phyloP scores from a whole-genome alignment of 345 rosid species.

The Lagerstroemia speciosa region DNA sequence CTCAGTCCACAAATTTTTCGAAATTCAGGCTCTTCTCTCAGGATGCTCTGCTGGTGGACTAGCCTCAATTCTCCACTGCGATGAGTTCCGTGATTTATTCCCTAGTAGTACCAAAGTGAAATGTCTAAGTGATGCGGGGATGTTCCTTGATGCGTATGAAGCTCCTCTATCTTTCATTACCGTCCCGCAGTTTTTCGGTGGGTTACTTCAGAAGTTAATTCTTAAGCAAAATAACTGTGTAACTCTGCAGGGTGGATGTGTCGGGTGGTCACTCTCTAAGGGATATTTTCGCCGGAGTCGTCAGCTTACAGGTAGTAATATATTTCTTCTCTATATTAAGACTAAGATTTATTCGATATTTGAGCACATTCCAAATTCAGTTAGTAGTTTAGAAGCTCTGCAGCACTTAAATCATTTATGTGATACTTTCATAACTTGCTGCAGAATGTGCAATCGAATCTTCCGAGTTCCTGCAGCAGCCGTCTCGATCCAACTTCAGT shows the following conservation, averaged over 20 bases:
- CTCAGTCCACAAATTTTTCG: background rate
- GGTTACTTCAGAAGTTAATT: background rate
- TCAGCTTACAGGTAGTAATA: slow-evolving; percentile 57
- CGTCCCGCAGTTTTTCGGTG: background rate
- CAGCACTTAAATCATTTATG: background rate
- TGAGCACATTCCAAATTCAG: background rate
- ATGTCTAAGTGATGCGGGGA: slow-evolving; percentile 89
- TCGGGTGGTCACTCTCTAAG: slow-evolving; percentile 71
- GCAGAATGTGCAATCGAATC: slow-evolving; percentile 56
- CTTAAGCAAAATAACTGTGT: background rate
- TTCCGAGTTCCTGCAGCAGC: slow-evolving; percentile 62
- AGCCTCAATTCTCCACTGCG: slow-evolving; percentile 81
- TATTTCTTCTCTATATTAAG: background rate
- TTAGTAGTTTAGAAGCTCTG: background rate
- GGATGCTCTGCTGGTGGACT: slow-evolving; percentile 96
- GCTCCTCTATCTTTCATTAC: slow-evolving; percentile 8
- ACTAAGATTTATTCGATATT: background rate
- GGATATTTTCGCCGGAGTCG: slow-evolving; percentile 60
- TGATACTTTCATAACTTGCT: slow-evolving; percentile 5
- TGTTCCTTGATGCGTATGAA: slow-evolving; percentile 82
- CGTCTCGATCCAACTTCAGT: slow-evolving; percentile 78
- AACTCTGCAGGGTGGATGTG: slow-evolving; percentile 52
- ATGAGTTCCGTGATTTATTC: slow-evolving; percentile 50
- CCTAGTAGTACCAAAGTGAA: slow-evolving; percentile 64
- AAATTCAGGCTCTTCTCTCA: slow-evolving; percentile 73